Conservation (phyloP, 1,284 basidiomycete species). For the Wallemia ichthyophaga region DNA sequence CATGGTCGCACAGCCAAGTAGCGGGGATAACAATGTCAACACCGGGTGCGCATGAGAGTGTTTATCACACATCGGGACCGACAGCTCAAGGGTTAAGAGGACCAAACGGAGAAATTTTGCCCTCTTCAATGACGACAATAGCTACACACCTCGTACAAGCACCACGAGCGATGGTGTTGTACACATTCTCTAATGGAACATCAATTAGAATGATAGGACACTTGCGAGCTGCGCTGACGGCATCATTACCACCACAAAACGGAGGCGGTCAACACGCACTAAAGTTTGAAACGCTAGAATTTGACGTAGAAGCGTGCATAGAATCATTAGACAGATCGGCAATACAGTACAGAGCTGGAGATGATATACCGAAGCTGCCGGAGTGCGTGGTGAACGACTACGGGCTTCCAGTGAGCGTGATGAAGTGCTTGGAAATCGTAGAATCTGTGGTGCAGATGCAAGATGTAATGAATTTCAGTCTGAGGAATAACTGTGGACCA, state of each 20-base stretch:
- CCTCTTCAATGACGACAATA: background rate
- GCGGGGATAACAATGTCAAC: background rate
- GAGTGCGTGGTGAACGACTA: background rate
- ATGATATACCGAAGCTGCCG: background rate
- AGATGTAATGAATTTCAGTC: background rate
- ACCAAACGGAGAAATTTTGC: background rate
- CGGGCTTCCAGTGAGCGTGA: background rate
- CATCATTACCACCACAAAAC: background rate
- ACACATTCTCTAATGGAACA: background rate
- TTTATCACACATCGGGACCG: background rate
- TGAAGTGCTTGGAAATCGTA: background rate
- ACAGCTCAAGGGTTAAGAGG: background rate
- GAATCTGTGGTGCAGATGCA: background rate
- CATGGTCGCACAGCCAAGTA: background rate
- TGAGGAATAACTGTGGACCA: background rate
- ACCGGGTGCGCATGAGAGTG: background rate
- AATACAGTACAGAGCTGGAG: background rate
- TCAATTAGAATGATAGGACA: background rate
- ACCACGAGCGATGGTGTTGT: background rate
- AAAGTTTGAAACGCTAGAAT: background rate
- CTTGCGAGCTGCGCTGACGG: background rate
- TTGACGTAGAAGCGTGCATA: background rate
- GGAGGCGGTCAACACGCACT: background rate
- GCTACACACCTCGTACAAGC: background rate
- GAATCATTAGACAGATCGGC: background rate